A percentile compares a stretch with the other conserved stretches of the same genome.
Evolutionary conservation across 768 basidiomycete genomes (phyloP).

Genomic region (Rossbeevera mucosa): DNA sequence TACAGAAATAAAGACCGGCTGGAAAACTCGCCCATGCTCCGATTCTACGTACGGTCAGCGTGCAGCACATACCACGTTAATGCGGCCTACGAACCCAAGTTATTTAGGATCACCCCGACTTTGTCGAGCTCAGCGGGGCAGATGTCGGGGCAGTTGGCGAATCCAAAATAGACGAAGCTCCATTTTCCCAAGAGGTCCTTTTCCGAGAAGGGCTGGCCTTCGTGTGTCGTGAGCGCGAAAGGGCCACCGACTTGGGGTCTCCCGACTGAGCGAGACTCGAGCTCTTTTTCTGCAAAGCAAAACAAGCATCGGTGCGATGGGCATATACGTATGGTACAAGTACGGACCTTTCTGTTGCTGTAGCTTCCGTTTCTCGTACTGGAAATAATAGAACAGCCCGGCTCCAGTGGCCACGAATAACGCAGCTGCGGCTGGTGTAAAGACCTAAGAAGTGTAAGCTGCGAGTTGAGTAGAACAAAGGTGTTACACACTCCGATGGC

Average conservation of each 20-base stretch:
- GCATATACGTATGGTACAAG: background rate
- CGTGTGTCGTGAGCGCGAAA: conserved; percentile 57
- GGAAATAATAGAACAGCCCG: conserved; percentile 85
- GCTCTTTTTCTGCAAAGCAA: conserved; percentile 59
- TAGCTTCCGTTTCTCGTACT: conserved; percentile 76
- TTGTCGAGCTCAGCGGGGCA: conserved; percentile 98
- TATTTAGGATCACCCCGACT: conserved; percentile 70
- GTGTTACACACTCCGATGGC: conserved; percentile 30
- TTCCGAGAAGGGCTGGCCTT: conserved; percentile 65
- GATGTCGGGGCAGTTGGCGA: conserved; percentile 99
- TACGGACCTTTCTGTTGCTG: conserved; percentile 69
- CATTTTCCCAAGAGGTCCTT: conserved; percentile 83
- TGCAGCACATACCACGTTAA: background rate
- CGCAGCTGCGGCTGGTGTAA: conserved; percentile 80
- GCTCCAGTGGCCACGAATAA: conserved; percentile 80
- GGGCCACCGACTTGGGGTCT: conserved; percentile 89
- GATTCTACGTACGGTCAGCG: conserved; percentile 46
- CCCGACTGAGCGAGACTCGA: conserved; percentile 68
- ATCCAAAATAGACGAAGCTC: conserved; percentile 96
- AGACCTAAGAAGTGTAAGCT: conserved; percentile 57
- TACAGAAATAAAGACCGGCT: conserved; percentile 92
- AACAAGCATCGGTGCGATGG: background rate
- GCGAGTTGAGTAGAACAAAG: background rate
- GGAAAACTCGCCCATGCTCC: conserved; percentile 64
- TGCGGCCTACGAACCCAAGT: conserved; percentile 51